Conservation (phyloP, 1,139 yeast species). For the Yueomyces sp. region DNA sequence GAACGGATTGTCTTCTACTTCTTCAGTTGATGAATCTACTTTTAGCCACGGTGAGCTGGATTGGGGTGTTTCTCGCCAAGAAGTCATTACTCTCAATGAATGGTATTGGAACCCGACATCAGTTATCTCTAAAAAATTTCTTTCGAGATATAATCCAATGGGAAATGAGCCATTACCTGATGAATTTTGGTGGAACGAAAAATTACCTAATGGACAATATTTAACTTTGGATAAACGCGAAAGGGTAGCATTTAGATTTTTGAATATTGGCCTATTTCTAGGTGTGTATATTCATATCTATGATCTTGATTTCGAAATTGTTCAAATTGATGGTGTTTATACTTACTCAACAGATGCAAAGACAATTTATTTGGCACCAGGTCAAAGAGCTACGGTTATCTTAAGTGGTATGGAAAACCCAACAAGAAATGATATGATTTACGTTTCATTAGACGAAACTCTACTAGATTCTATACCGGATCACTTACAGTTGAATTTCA, state of each 20-base stretch:
- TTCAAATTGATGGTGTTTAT: constrained; percentile 63
- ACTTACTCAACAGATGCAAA: constrained; percentile 47
- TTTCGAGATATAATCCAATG: constrained; percentile 59
- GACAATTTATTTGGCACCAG: constrained; percentile 51
- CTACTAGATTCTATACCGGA: constrained; percentile 58
- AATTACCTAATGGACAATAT: constrained; percentile 42
- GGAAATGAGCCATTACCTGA: constrained; percentile 78
- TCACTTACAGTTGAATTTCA: constrained; percentile 38
- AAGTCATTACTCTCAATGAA: constrained; percentile 38
- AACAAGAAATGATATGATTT: constrained; percentile 39
- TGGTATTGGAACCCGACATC: constrained; percentile 46
- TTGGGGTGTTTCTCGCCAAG: constrained; percentile 34
- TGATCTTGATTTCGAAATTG: constrained; percentile 53
- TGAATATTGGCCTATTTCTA: constrained; percentile 59
- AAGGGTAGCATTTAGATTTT: constrained; percentile 46
- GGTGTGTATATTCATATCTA: constrained; percentile 59
- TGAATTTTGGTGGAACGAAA: constrained; percentile 50
- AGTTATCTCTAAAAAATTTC: constrained; percentile 34
- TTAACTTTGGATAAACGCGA: constrained; percentile 43
- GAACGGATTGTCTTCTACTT: too few species aligned
- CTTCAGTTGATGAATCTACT: too few species aligned
- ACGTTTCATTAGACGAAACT: constrained; percentile 46
- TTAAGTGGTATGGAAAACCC: constrained; percentile 37
- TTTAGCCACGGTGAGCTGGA: constrained; percentile 27
- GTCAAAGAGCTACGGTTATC: constrained; percentile 58